A percentile compares a stretch with the other conserved stretches of the same genome.
Evolutionary conservation across 2,329 filamentous ascomycete genomes (phyloP).

Genomic region (Truncatella angustata): DNA sequence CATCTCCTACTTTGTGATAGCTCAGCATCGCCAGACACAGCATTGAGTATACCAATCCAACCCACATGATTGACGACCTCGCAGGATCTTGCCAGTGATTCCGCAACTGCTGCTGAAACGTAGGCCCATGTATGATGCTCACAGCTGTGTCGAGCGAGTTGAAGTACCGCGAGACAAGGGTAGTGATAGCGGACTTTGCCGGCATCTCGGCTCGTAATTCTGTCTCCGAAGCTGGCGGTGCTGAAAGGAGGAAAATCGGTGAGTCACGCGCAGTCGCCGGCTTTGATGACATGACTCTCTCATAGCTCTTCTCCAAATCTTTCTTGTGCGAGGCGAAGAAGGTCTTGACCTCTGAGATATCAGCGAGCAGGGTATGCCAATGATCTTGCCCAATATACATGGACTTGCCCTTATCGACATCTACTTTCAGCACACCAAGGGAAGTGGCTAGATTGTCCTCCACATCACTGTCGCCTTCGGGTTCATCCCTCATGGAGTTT

Average conservation of each 20-base stretch:
- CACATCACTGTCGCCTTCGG: conserved; percentile 65
- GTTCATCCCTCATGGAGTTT: conserved; percentile 45
- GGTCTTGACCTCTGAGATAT: conserved; percentile 90
- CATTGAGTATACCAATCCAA: conserved; percentile 74
- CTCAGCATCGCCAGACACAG: conserved; percentile 76
- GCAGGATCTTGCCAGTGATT: conserved; percentile 69
- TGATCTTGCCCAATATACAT: conserved; percentile 81
- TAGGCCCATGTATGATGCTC: conserved; percentile 77
- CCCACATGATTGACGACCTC: conserved; percentile 73
- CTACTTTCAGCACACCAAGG: conserved; percentile 80
- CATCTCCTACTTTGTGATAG: conserved; percentile 76
- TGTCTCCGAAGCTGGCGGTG: conserved; percentile 65
- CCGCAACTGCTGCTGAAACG: conserved; percentile 72
- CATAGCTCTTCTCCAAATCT: conserved; percentile 79
- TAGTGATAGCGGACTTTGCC: conserved; percentile 76
- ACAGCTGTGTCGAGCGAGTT: conserved; percentile 73
- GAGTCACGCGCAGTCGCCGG: conserved; percentile 59
- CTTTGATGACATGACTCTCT: conserved; percentile 70
- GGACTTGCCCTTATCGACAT: conserved; percentile 72
- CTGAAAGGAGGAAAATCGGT: conserved; percentile 77
- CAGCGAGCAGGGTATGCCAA: conserved; percentile 76
- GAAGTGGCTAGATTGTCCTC: conserved; percentile 69
- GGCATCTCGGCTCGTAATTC: conserved; percentile 82
- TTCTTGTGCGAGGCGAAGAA: conserved; percentile 87
- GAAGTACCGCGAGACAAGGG: conserved; percentile 86